These are phyloP conservation scores for Bisporella sp. DNA, from an alignment of 2,329 filamentous ascomycete species.

Conservation along the genomic window DNA sequence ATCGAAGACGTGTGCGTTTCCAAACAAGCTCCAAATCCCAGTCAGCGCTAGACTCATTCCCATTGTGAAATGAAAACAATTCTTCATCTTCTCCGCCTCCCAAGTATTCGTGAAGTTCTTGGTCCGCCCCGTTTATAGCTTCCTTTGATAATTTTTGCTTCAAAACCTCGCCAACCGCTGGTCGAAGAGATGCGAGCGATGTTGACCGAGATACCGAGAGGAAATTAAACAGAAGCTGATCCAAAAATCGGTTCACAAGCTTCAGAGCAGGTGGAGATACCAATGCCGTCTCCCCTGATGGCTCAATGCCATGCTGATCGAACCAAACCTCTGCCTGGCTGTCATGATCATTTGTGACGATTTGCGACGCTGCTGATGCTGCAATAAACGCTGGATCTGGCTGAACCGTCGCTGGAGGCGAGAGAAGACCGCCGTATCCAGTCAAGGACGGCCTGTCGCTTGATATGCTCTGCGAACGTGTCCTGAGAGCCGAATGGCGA, in stretches of 20 bases:
- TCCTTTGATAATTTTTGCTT: slow-evolving; percentile 85
- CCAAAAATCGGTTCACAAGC: slow-evolving; percentile 85
- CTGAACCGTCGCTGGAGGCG: slow-evolving; percentile 60
- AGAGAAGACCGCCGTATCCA: slow-evolving; percentile 49
- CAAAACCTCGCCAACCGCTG: slow-evolving; percentile 78
- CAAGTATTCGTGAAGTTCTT: slow-evolving; percentile 82
- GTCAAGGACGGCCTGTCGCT: slow-evolving; percentile 62
- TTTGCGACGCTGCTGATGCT: slow-evolving; percentile 78
- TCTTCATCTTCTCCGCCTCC: slow-evolving; percentile 74
- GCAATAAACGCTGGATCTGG: slow-evolving; percentile 86
- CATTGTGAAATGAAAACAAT: slow-evolving; percentile 46
- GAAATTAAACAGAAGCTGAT: slow-evolving; percentile 87
- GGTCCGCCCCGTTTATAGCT: slow-evolving; percentile 74
- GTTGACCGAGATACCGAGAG: slow-evolving; percentile 76
- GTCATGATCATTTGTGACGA: slow-evolving; percentile 83
- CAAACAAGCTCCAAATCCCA: slow-evolving; percentile 93
- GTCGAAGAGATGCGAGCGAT: slow-evolving; percentile 64
- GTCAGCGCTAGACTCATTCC: slow-evolving; percentile 44
- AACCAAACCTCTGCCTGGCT: slow-evolving; percentile 63
- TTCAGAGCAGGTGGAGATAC: slow-evolving; percentile 68
- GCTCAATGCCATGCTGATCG: slow-evolving; percentile 60
- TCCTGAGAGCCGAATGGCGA: slow-evolving; percentile 7
- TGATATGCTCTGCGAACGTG: slow-evolving; percentile 51
- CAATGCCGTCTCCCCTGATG: slow-evolving; percentile 59
- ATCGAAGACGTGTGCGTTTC: slow-evolving; percentile 86